Evolutionary conservation across 306 rosid genomes (phyloP).

Genomic region (Abrus precatorius): DNA sequence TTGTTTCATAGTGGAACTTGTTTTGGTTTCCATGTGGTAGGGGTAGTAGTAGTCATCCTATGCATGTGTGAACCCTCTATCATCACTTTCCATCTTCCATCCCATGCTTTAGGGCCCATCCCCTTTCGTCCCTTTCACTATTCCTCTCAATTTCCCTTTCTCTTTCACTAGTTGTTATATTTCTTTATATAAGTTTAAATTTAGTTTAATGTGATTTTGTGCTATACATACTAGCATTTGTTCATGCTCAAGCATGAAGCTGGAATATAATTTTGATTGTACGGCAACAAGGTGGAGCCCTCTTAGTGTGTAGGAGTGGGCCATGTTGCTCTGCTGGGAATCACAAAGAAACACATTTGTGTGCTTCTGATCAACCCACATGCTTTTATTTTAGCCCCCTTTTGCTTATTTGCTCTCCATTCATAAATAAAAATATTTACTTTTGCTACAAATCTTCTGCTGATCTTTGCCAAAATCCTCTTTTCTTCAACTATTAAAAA

Average conservation of each 20-base stretch:
- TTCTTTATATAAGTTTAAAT: not conserved
- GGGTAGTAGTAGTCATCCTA: constrained; percentile 52
- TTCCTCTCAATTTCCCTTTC: not conserved
- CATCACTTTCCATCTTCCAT: constrained; percentile 43
- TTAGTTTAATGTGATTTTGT: not conserved
- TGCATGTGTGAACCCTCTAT: constrained; percentile 38
- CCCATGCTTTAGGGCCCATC: constrained; percentile 59
- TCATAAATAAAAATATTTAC: no score
- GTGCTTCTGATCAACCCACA: constrained; percentile 26
- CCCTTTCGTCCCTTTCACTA: constrained; percentile 59
- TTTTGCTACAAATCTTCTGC: no score
- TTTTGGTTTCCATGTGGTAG: constrained; percentile 76
- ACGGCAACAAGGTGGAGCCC: constrained; percentile 42
- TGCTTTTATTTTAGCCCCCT: not conserved
- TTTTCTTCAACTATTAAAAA: not conserved
- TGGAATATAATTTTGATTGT: constrained; percentile 47
- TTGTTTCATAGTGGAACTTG: constrained; percentile 65
- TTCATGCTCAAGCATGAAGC: constrained; percentile 49
- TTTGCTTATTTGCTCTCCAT: no score
- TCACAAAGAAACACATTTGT: constrained; percentile 43
- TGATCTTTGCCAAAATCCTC: not conserved
- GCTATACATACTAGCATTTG: not conserved
- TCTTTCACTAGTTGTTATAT: no score
- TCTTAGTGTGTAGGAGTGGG: constrained; percentile 40
- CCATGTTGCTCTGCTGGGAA: constrained; percentile 46